Conservation (phyloP, 768 basidiomycete species). For the Mycena venus region DNA sequence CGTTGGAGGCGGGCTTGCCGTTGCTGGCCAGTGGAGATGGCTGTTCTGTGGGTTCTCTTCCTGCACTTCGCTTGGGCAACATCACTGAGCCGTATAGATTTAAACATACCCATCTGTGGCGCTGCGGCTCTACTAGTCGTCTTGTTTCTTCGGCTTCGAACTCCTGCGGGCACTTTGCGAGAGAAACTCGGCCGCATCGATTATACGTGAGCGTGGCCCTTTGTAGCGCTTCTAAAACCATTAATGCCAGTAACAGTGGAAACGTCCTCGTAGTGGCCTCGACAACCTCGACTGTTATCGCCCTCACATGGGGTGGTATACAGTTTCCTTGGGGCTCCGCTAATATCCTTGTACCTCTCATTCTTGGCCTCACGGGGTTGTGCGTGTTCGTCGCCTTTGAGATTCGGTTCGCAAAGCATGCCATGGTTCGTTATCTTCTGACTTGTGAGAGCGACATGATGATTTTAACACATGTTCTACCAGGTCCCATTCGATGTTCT, state of each 20-base stretch:
- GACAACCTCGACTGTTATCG: background rate
- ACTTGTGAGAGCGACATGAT: too few relatives aligned
- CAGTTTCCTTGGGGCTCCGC: background rate
- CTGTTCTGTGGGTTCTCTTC: slow-evolving; percentile 48
- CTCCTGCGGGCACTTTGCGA: slow-evolving; percentile 45
- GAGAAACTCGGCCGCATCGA: slow-evolving; percentile 57
- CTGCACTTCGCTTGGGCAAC: background rate
- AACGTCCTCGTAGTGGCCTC: background rate
- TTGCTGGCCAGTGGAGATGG: slow-evolving; percentile 53
- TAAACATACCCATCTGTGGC: background rate
- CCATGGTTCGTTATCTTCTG: background rate
- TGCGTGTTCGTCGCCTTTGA: background rate
- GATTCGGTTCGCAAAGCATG: background rate
- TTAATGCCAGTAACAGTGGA: background rate
- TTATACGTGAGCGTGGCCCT: slow-evolving; percentile 52
- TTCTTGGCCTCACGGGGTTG: background rate
- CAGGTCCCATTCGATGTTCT: background rate
- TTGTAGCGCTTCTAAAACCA: too few relatives aligned
- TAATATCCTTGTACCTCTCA: background rate
- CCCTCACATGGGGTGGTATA: background rate
- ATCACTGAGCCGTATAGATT: background rate
- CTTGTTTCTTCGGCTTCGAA: slow-evolving; percentile 44
- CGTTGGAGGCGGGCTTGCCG: slow-evolving; percentile 46
- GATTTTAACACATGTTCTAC: background rate
- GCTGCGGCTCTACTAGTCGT: background rate